Percentiles rank a stretch among this genome's conserved stretches.
phyloP scores from a whole-genome alignment of 352 stramenopile species.

The Globisporangium lucens region DNA sequence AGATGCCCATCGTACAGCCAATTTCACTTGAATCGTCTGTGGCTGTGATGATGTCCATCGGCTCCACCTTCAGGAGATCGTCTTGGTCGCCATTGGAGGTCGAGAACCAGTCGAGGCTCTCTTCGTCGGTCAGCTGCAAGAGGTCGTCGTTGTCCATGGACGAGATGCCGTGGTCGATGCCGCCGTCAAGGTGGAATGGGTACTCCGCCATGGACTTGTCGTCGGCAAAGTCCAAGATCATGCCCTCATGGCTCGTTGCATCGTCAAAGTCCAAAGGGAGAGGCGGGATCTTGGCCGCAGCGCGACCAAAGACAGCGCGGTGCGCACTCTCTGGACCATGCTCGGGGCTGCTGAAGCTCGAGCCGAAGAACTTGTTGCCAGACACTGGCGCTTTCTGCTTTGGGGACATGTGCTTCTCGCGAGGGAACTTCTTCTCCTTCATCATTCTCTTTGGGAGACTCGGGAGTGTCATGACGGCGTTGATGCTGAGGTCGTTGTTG shows the following conservation, averaged over 20 bases:
- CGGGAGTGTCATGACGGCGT: conserved; percentile 24
- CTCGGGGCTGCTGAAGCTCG: conserved; percentile 20
- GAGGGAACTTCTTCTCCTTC: conserved; percentile 55
- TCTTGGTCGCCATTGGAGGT: conserved; percentile 29
- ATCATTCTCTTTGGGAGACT: conserved; percentile 68
- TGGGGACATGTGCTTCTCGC: conserved; percentile 66
- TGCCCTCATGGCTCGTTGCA: conserved; percentile 25
- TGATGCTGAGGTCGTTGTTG: conserved; percentile 24
- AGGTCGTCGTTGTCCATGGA: conserved; percentile 82
- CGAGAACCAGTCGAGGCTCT: conserved; percentile 81
- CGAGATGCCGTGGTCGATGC: conserved; percentile 56
- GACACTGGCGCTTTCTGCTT: conserved; percentile 63
- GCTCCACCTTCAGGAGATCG: conserved; percentile 21
- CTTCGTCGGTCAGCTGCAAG: conserved; percentile 76
- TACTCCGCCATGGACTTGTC: conserved; percentile 67
- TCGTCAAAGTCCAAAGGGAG: conserved; percentile 62
- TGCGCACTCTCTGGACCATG: conserved; percentile 35
- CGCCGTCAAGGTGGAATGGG: conserved; percentile 44
- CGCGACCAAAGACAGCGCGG: conserved; percentile 33
- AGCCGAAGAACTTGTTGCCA: conserved; percentile 39
- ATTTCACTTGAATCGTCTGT: neutral
- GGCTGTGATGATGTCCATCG: conserved; percentile 1
- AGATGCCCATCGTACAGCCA: conserved; percentile 1
- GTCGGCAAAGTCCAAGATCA: conserved; percentile 81
- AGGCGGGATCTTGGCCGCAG: conserved; percentile 14